Base-by-base conservation (phyloP, 1,139 yeast genomes). In the Lodderomyces orthopsilosis region DNA sequence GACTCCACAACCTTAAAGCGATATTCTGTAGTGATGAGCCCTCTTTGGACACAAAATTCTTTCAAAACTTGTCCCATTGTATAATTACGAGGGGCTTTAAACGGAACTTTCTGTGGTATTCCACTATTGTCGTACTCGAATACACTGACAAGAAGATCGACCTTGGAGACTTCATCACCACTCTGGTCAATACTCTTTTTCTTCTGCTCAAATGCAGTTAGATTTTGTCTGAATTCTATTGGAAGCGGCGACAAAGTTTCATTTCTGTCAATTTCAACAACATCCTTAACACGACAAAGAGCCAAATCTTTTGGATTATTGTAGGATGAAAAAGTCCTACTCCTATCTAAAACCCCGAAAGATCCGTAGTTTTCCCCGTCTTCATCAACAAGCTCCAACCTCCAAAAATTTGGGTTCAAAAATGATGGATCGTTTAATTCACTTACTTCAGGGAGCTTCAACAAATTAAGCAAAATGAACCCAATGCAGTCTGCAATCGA, bases 321-420 rank as follows among this genome's bases (percentile, higher is more conserved):
- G 54, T 84, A 81, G 0, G 86, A 75, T 2, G 76, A 63, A 28
- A 84, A 65, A 4, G 63, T 51, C 44, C 85, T 69, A 0, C 74
- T 67, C 50, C 91, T 65, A 40, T 79, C 85, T 43, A 85, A 64
- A 3, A 82, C 71, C 2, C 93, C 93, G 66, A 85, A 85, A 21
- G 84, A 78, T 24, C 84, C 87, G 52, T 82, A 84, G n/a, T 81
- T 77, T 45, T 85, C 90, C 6, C 93, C 93, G 57, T 84, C 91
- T 47, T 85, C 93, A 56, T 85, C 94, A 1, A 82, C 85, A 37
- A 85, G 63, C 46, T 81, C 85, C n/a, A 85, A 54, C 42, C 82
- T 68, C 83, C 89, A 85, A 41, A 66, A 66, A 54, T 84, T 83
- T 0, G 89, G 86, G 50, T 83, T 74, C 41, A 64, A 51, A 26